A percentile compares a stretch with the other conserved stretches of the same genome.
Conservation (phyloP, 2,329 filamentous ascomycete species). For the Colletotrichum navitas region DNA sequence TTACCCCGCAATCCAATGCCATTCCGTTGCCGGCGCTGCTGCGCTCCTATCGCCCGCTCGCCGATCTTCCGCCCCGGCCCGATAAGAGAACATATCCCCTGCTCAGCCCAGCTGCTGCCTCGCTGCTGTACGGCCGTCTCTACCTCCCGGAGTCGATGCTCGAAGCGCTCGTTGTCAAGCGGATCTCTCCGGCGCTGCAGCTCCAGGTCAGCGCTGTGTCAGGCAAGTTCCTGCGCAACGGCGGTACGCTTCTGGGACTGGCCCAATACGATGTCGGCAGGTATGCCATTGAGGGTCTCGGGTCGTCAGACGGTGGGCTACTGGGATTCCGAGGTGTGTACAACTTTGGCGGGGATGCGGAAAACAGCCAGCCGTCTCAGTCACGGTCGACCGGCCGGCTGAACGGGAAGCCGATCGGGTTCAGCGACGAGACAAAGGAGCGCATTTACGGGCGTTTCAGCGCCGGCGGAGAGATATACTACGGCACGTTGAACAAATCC, state of each 20-base stretch:
- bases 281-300: constrained; percentile 90
- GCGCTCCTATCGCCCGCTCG: constrained; percentile 84
- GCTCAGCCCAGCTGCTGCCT: constrained; percentile 54
- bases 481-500: constrained; percentile 93
- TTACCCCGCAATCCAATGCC: constrained; percentile 76
- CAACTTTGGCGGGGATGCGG: constrained; percentile 87
- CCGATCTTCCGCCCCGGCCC: constrained; percentile 64
- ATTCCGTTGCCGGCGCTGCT: constrained; percentile 84
- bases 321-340: constrained; percentile 91
- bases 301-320: constrained; percentile 91
- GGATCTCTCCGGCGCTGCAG: constrained; percentile 82
- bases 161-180: constrained; percentile 85
- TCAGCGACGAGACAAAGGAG: constrained; percentile 60
- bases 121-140: constrained; percentile 80
- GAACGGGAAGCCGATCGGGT: constrained; percentile 43
- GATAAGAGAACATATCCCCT: constrained; percentile 13
- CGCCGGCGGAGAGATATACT: constrained; percentile 93
- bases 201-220: constrained; percentile 85
- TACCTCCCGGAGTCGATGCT: constrained; percentile 88
- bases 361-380: constrained; percentile 43
- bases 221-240: constrained; percentile 76
- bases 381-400: constrained; percentile 40
- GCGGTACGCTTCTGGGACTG: constrained; percentile 79
- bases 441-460: constrained; percentile 86
- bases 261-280: constrained; percentile 87